phyloP scores from a whole-genome alignment of 140 eudicot genomes.

The Ambrosia hybrid region DNA sequence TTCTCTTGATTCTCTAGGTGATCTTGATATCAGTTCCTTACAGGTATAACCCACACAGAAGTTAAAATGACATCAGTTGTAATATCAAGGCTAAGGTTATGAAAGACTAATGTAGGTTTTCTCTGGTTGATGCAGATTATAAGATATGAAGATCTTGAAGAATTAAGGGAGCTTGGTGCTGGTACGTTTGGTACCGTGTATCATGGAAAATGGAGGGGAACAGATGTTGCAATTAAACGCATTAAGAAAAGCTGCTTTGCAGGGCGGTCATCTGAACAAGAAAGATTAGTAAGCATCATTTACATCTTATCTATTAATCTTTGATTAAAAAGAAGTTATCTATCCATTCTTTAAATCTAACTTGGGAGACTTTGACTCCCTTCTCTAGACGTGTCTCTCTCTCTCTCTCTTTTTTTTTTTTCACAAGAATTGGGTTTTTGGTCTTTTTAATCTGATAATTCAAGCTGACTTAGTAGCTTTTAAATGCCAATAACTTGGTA shows the following conservation, averaged over 20 bases:
- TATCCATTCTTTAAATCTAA: background rate
- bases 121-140: slow-evolving; percentile 58
- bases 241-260: slow-evolving; percentile 93
- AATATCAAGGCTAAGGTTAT: background rate
- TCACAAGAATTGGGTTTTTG: background rate
- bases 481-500: background rate
- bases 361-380: background rate
- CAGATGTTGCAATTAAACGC: slow-evolving; percentile 96
- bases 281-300: slow-evolving; percentile 64
- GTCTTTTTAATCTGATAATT: background rate
- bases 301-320: background rate
- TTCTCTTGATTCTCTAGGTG: slow-evolving; percentile 64
- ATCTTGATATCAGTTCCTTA: slow-evolving; percentile 68
- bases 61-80: slow-evolving; percentile 8
- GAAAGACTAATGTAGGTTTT: slow-evolving; percentile 12
- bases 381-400: slow-evolving; percentile 15
- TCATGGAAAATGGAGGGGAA: slow-evolving; percentile 98
- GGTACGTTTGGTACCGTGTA: slow-evolving; percentile 98
- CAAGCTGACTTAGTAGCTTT: background rate
- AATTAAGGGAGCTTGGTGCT: slow-evolving; percentile 88
- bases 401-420: background rate
- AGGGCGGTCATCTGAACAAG: slow-evolving; percentile 93
- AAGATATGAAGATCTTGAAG: slow-evolving; percentile 84
- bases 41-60: slow-evolving; percentile 53
- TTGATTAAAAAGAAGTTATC: too few species aligned